Conservation (phyloP, 805 yeast species). For the Zygosaccharomyces lentus region DNA sequence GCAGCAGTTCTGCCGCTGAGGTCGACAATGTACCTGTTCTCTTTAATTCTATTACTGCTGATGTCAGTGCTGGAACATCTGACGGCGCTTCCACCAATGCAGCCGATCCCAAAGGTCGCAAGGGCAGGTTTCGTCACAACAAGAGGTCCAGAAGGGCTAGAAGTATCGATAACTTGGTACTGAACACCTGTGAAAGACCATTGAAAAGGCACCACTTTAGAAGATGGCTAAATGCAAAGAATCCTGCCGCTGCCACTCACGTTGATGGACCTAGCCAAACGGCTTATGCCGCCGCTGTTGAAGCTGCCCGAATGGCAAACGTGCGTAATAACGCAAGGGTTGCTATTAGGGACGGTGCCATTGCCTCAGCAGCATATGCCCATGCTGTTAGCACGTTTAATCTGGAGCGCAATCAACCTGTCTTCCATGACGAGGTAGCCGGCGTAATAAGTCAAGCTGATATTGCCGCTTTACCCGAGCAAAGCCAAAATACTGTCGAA, state of each 20-base stretch:
- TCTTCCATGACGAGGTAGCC: not conserved
- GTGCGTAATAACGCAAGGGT: not conserved
- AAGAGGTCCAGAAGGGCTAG: not conserved
- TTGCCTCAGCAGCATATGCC: not conserved
- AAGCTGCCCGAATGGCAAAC: constrained; percentile 1
- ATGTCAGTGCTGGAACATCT: not conserved
- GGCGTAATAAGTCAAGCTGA: not conserved
- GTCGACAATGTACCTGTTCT: not conserved
- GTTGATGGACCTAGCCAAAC: not conserved
- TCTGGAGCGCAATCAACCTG: too few species aligned
- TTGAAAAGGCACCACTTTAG: not conserved
- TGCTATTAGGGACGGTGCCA: not conserved
- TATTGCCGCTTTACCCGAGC: not conserved
- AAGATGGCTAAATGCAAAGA: not conserved
- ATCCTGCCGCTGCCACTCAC: not conserved
- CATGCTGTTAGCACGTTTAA: too few species aligned
- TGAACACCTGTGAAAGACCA: not conserved
- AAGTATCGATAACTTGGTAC: not conserved
- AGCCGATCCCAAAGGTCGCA: not conserved
- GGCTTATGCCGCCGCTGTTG: not conserved
- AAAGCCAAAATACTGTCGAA: not conserved
- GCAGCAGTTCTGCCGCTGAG: not conserved
- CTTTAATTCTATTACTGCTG: not conserved
- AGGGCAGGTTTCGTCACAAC: not conserved
- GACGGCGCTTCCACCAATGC: not conserved